Conservation (phyloP, 164 flowering plant species). For the Vitis amurensis region DNA sequence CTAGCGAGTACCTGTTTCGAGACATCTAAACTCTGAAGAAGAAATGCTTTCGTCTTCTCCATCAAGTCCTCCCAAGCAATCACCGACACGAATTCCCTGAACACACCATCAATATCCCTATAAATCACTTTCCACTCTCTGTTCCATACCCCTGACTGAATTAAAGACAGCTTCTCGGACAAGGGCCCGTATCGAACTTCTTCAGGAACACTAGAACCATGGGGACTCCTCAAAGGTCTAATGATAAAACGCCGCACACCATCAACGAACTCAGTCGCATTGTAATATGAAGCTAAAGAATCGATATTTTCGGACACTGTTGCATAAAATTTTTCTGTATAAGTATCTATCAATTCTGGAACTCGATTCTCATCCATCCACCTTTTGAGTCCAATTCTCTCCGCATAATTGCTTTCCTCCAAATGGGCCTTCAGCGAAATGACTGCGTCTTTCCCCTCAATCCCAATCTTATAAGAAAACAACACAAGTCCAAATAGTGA, state of each 20-base stretch:
- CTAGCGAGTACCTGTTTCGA: not conserved
- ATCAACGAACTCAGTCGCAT: slow-evolving; percentile 3
- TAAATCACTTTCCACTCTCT: slow-evolving; percentile 2
- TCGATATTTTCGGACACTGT: not conserved
- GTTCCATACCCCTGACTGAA: not conserved
- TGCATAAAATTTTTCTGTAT: not conserved
- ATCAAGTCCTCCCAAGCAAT: not conserved
- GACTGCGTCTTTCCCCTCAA: slow-evolving; percentile 8
- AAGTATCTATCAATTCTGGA: slow-evolving; percentile 8
- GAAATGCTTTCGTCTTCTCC: not conserved
- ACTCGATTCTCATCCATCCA: slow-evolving; percentile 10
- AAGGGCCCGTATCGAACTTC: not conserved
- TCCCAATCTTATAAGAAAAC: slow-evolving; percentile 11
- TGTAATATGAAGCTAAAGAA: slow-evolving; percentile 5
- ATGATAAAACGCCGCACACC: not conserved
- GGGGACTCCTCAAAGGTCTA: not conserved
- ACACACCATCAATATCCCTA: not conserved
- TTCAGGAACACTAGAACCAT: not conserved
- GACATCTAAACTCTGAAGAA: slow-evolving; percentile 2
- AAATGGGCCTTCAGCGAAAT: slow-evolving; percentile 3
- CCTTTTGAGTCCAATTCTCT: slow-evolving; percentile 3
- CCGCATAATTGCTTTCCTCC: slow-evolving; percentile 11
- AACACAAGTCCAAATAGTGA: slow-evolving; percentile 1
- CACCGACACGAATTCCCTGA: not conserved
- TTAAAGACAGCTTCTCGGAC: not conserved